Evolutionary conservation across 2,329 filamentous ascomycete species (phyloP), one percentile per base, ranked within the genome.

Genomic region (Claviceps cyperi): DNA sequence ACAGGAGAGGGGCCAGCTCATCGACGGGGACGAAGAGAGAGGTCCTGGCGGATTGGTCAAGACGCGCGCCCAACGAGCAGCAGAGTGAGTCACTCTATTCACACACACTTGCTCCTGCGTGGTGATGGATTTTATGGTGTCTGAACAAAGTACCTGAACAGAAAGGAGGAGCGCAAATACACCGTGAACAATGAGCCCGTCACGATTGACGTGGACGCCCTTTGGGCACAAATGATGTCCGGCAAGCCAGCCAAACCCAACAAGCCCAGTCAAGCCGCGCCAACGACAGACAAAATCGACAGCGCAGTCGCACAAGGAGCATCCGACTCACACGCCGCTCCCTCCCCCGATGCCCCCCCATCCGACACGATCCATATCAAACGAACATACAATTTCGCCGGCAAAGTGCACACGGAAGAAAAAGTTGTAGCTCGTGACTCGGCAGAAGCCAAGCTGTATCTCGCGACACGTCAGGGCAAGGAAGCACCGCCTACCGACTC

Each of bases 301-400:
- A 32, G 51, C 8, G 15, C 32, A 21, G 21, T 51, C 32, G 36
- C 47, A 47, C 56, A 55, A n/a, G 63, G 64, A 1, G 46, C 62
- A 5, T 55, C 66, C 2, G 62, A 46, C 24, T 43, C 11, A 9
- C 28, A 2, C 19, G 24, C 19, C 17, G 28, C 39, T 9, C 4
- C 7, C 15, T 36, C 51, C 11, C 5, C 45, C 8, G 37, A 37
- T 17, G 8, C 11, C 19, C n/a, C 43, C 8, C 50, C 47, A 17
- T n/a, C 43, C 22, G 50, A 66, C 5, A 72, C 71, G 66, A 71
- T 87, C 57, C 76, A 74, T 53, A 83, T 88, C 53, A 84, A 81
- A 58, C 79, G 82, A 32, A 82, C 78, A 14, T 87, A 86, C 66
- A 84, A 83, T 57, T 88, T 88, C 57, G 84, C 84, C 37, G 84